Conservation (phyloP, 2,329 filamentous ascomycete genomes). For the Clarireedia hainanense region DNA sequence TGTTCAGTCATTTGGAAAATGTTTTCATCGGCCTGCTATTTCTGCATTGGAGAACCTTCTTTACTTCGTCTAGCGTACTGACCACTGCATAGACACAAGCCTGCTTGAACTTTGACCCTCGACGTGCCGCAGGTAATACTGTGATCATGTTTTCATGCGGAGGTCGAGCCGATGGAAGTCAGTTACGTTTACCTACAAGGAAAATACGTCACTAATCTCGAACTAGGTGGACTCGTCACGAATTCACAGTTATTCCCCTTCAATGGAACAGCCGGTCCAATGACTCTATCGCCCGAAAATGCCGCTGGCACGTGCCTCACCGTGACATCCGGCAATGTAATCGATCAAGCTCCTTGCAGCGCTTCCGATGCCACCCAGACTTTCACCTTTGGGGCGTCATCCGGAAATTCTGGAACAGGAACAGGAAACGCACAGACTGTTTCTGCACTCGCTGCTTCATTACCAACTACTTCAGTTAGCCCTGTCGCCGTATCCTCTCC, state of each 20-base stretch:
- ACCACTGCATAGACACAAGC: conserved; percentile 38
- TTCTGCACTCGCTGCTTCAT: neutral
- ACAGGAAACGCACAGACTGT: neutral
- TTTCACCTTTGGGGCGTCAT: conserved; percentile 29
- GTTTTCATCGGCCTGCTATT: neutral
- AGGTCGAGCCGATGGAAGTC: conserved; percentile 8
- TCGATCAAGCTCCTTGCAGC: conserved; percentile 34
- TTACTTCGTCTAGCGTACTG: neutral
- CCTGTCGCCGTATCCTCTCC: neutral
- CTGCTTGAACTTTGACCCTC: conserved; percentile 50
- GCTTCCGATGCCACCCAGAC: conserved; percentile 33
- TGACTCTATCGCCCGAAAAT: conserved; percentile 38
- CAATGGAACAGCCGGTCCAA: conserved; percentile 26
- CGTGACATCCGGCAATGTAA: conserved; percentile 33
- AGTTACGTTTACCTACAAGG: neutral
- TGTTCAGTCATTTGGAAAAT: neutral
- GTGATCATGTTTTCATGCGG: conserved; percentile 42
- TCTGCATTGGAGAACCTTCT: neutral
- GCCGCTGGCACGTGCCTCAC: conserved; percentile 36
- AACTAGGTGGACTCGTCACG: conserved; percentile 3
- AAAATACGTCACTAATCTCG: neutral
- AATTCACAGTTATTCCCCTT: conserved; percentile 8
- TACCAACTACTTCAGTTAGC: neutral
- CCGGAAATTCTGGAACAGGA: neutral
- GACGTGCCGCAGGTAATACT: conserved; percentile 42